Conservation (phyloP, 345 rosid genomes). For the Pugionium dolabratum region DNA sequence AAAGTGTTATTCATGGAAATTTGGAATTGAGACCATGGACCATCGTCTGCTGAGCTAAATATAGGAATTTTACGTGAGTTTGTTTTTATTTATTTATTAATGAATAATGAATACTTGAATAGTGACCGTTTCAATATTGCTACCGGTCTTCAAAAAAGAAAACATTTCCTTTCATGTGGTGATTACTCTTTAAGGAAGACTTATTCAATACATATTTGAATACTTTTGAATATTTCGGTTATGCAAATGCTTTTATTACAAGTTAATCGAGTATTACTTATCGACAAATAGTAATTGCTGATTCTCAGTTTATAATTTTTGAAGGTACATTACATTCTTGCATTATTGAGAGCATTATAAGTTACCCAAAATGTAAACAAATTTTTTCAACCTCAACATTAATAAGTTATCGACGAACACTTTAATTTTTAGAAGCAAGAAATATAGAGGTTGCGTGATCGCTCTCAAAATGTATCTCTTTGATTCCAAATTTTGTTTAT, state of each 20-base stretch:
- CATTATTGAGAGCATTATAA: no score
- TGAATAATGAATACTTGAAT: not conserved
- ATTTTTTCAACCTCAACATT: no score
- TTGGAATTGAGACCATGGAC: not conserved
- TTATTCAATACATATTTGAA: not conserved
- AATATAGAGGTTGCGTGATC: not conserved
- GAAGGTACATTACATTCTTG: no score
- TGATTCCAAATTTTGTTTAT: not conserved
- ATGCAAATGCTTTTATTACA: no score
- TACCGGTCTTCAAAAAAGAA: not conserved
- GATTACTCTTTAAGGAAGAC: not conserved
- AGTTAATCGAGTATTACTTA: no score
- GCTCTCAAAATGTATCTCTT: not conserved
- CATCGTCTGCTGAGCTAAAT: constrained; percentile 3
- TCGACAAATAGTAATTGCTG: no score
- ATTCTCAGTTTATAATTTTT: no score
- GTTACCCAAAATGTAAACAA: no score
- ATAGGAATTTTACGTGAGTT: not conserved
- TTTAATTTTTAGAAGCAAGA: not conserved
- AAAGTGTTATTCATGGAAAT: constrained; percentile 16
- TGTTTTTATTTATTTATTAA: not conserved
- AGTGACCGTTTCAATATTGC: constrained; percentile 2
- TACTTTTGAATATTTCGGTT: not conserved
- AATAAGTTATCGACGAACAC: not conserved
- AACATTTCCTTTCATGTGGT: not conserved